phyloP scores from a whole-genome alignment of 768 basidiomycete genomes.

The Coprinopsis sp. region DNA sequence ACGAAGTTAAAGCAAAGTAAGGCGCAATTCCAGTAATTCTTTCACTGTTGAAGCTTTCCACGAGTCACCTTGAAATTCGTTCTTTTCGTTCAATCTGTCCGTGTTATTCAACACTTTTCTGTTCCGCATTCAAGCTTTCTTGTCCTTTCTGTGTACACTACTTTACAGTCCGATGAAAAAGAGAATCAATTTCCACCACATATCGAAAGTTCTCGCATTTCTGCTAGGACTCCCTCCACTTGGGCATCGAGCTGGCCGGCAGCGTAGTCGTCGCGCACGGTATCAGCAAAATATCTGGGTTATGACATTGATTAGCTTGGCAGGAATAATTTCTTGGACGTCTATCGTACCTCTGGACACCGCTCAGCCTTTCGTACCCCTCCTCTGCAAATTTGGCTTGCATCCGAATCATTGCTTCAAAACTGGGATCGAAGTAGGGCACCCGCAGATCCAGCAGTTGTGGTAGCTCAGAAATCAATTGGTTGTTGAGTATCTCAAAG shows the following conservation, averaged over 20 bases:
- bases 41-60: too few relatives aligned
- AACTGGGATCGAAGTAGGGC: constrained; percentile 97
- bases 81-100: background rate
- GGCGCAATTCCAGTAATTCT: too few relatives aligned
- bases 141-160: background rate
- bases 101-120: background rate
- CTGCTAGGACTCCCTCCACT: constrained; percentile 96
- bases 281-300: constrained; percentile 80
- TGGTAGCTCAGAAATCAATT: constrained; percentile 87
- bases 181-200: constrained; percentile 73
- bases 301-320: background rate
- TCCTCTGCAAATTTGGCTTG: constrained; percentile 98
- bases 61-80: too few relatives aligned
- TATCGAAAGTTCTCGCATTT: constrained; percentile 95
- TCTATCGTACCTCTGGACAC: constrained; percentile 75
- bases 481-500: constrained; percentile 89
- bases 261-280: constrained; percentile 93
- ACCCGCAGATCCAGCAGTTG: constrained; percentile 92
- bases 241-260: constrained; percentile 94
- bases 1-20: too few relatives aligned
- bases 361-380: constrained; percentile 93
- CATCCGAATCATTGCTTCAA: constrained; percentile 98
- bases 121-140: background rate
- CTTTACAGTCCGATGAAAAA: too few relatives aligned
- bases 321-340: background rate